Base-by-base conservation (phyloP, 495 filamentous ascomycete genomes). In the Viridothelium virens region DNA sequence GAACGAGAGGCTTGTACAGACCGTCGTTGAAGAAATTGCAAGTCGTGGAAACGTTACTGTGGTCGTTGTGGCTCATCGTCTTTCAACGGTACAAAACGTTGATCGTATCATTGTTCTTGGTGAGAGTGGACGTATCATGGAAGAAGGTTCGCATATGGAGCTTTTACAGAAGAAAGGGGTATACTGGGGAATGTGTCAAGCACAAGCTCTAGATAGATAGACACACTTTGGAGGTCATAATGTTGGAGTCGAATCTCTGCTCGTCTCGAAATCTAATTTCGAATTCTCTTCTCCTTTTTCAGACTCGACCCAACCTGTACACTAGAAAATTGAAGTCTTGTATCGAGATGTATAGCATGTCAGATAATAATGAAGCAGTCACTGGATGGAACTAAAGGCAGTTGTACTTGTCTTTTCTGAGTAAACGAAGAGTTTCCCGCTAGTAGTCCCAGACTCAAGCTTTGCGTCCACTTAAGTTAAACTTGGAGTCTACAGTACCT, bases 71-170 rank as follows among this genome's bases (percentile, higher is more conserved):
- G 84, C 85, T 0, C 85, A 89, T 72, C 72, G 83, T 9, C 72
- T 88, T 2, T 78, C 84, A 0, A 88, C 86, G 0, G 77, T 88
- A 31, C 77, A 75, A 31, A 62, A 72, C 3, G 84, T 83, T 6
- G 82, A 84, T 66, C 73, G 77, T 2, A 85, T 86, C 56, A 71
- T 83, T 34, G 84, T 86, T 16, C 76, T 86, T 69, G 53, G 53
- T 3, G 65, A 73, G 5, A 66, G 80, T 25, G 84, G 84, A 1
- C 39, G 39, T 1, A 71, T 80, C 0, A 44, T 80, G 0, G 85
- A 87, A 64, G 70, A 83, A 66, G 85, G 85, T 0, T 76, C 69
- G 2, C 83, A 86, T 64, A 67, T 75, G 1, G 67, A 75, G 1
- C 71, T 86, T 18, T 64, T 85, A 2, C 63, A 67, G 3, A 62